phyloP scores from a whole-genome alignment of 805 yeast species.

The Candida koratica region DNA sequence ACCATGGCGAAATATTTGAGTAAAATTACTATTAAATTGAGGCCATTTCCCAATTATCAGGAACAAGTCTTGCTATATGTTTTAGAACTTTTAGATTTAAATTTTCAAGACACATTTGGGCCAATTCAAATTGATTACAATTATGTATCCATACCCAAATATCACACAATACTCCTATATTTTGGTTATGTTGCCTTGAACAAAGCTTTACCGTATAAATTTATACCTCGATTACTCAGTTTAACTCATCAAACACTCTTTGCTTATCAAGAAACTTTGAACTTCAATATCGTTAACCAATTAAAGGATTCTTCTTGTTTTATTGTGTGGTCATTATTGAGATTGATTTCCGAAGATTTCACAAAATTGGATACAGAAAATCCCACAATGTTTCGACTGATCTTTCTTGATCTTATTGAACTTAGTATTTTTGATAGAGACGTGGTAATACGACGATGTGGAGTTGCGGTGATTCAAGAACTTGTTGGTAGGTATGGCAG shows the following conservation, averaged over 20 bases:
- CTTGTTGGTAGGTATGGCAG: conserved; percentile 71
- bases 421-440: conserved; percentile 70
- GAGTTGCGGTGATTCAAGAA: conserved; percentile 85
- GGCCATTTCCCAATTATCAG: conserved; percentile 32
- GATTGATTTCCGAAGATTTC: conserved; percentile 29
- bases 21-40: conserved; percentile 38
- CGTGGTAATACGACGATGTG: conserved; percentile 70
- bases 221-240: conserved; percentile 24
- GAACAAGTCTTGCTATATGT: conserved; percentile 38
- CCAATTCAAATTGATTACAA: conserved; percentile 7
- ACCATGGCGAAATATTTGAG: conserved; percentile 65
- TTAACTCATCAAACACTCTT: conserved; percentile 46
- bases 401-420: conserved; percentile 40
- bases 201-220: conserved; percentile 21
- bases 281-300: conserved; percentile 57
- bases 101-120: conserved; percentile 1
- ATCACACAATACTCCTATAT: conserved; percentile 57
- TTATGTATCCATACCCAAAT: conserved; percentile 28
- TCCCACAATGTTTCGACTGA: conserved; percentile 17
- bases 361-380: background rate
- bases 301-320: conserved; percentile 84
- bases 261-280: conserved; percentile 54
- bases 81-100: conserved; percentile 27
- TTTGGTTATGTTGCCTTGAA: conserved; percentile 43
- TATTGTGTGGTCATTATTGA: conserved; percentile 72